A percentile compares a stretch with the other conserved stretches of the same genome.
Conservation (phyloP, 129 eudicot species). For the Tagetes patula region DNA sequence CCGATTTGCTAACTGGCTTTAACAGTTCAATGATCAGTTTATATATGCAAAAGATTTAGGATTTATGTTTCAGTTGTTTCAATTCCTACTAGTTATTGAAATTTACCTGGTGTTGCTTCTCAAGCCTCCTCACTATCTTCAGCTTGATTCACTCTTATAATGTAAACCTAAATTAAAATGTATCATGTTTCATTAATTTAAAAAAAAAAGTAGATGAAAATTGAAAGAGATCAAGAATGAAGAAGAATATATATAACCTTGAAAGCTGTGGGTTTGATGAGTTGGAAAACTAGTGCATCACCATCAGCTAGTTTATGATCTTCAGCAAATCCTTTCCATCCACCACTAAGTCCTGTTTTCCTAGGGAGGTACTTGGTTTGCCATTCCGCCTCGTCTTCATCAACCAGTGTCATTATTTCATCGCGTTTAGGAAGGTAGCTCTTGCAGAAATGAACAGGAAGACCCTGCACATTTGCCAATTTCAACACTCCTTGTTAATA, state of each 20-base stretch:
- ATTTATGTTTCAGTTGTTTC: background rate
- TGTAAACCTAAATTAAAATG: conserved; percentile 52
- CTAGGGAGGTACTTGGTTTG: conserved; percentile 62
- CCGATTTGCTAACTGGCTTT: no score
- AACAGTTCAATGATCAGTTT: background rate
- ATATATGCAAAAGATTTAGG: background rate
- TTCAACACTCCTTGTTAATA: background rate
- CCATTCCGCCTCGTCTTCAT: conserved; percentile 76
- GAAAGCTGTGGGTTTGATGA: conserved; percentile 48
- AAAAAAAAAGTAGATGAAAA: background rate
- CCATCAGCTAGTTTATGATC: conserved; percentile 87
- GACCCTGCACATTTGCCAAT: conserved; percentile 49
- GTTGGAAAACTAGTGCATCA: conserved; percentile 83
- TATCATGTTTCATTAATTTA: conserved; percentile 6
- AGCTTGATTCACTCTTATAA: conserved; percentile 52
- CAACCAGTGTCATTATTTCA: conserved; percentile 51
- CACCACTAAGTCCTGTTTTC: conserved; percentile 90
- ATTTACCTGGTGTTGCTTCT: conserved; percentile 24
- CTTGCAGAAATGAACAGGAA: conserved; percentile 59
- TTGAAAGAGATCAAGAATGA: background rate
- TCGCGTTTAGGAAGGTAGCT: conserved; percentile 58
- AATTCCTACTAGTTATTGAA: background rate
- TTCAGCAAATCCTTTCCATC: conserved; percentile 85
- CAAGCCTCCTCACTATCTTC: conserved; percentile 40
- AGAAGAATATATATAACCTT: conserved; percentile 44